These are phyloP conservation scores for Sphaerobolus stellatus DNA, from an alignment of 1,284 basidiomycete species.

Conservation along the genomic window DNA sequence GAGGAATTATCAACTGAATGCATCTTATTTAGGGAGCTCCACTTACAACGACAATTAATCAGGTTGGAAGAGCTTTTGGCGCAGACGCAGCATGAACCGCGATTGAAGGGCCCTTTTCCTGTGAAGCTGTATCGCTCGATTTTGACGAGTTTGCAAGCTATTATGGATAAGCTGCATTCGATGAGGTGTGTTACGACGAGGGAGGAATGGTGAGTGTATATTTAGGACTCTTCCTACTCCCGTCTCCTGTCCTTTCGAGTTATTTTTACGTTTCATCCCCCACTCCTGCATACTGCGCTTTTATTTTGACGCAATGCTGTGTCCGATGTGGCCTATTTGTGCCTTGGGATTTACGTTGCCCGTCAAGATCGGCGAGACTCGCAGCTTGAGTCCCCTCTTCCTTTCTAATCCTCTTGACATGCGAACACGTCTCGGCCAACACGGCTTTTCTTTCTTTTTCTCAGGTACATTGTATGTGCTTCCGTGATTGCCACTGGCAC, in stretches of 20 bases:
- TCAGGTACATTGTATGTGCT: constrained; percentile 67
- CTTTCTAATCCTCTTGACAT: too few species aligned
- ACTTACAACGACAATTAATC: constrained; percentile 88
- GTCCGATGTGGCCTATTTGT: too few species aligned
- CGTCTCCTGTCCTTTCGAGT: constrained; percentile 11
- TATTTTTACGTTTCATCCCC: too few species aligned
- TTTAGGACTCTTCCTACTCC: neutral
- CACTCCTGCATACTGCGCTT: too few species aligned
- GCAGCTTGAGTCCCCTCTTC: too few species aligned
- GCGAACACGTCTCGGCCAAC: constrained; percentile 18
- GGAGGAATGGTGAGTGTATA: constrained; percentile 76
- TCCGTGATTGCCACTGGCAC: too few species aligned
- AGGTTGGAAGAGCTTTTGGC: constrained; percentile 78
- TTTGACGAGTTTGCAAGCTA: constrained; percentile 83
- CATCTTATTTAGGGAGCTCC: constrained; percentile 72
- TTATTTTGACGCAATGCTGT: too few species aligned
- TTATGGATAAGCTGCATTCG: constrained; percentile 87
- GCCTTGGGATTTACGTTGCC: too few species aligned
- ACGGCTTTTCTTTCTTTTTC: neutral
- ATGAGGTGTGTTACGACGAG: constrained; percentile 94
- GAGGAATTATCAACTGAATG: constrained; percentile 2
- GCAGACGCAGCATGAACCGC: constrained; percentile 90
- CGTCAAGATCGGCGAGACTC: too few species aligned
- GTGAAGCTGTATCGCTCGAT: constrained; percentile 79
- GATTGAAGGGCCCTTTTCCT: constrained; percentile 92